Percentiles rank a stretch among this genome's conserved stretches.
Evolutionary conservation across 148 eudicot genomes (phyloP).

Genomic region (Rhododendron molle): DNA sequence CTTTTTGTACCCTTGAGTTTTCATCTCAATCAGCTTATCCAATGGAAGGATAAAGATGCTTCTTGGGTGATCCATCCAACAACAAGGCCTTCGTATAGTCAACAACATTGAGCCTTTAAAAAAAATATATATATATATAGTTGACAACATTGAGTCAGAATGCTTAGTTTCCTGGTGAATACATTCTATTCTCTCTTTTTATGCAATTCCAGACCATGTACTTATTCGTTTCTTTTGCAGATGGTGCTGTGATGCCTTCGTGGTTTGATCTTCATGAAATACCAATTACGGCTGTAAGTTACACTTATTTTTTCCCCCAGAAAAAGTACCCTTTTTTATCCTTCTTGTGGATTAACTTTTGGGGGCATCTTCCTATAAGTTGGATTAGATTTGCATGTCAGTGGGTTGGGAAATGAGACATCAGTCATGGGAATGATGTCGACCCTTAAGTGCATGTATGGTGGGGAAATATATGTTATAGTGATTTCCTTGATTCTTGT

Average conservation of each 20-base stretch:
- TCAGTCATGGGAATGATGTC: not conserved
- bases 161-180: not conserved
- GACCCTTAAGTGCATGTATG: not conserved
- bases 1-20: not conserved
- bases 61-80: not conserved
- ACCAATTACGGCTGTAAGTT: slow-evolving; percentile 81
- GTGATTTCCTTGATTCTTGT: not conserved
- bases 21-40: not conserved
- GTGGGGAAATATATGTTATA: not conserved
- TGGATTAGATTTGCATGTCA: not conserved
- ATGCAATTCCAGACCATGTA: not conserved
- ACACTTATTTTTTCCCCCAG: slow-evolving; percentile 6
- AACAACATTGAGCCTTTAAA: not conserved
- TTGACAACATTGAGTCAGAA: not conserved
- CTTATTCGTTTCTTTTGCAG: slow-evolving; percentile 36
- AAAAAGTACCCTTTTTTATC: not conserved
- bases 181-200: not conserved
- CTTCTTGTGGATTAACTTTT: not conserved
- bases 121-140: not conserved
- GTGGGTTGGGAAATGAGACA: slow-evolving; percentile 1
- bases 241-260: slow-evolving; percentile 85
- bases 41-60: not conserved
- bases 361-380: not conserved
- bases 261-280: slow-evolving; percentile 91
- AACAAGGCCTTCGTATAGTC: not conserved